Base-by-base conservation (phyloP, 2,329 filamentous ascomycete species). In the Aspergillus jensenii region DNA sequence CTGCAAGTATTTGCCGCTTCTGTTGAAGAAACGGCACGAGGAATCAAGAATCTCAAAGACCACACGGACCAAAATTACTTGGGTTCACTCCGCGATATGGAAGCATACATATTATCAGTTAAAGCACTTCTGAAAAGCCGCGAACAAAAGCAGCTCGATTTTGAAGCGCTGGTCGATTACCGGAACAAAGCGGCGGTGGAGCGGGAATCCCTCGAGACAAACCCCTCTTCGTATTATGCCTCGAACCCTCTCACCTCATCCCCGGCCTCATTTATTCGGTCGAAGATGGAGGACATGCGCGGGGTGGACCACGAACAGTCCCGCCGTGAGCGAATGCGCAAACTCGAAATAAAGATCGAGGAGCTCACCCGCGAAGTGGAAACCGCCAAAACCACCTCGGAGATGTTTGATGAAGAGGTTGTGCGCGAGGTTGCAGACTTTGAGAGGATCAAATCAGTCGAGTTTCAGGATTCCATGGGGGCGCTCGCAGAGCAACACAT, bases 91-190 rank as follows among this genome's bases (percentile, higher is more conserved):
- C 87, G 92, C 51, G 95, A 99, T 77, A 96, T 98, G 93, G 90
- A 96, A 68, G 89, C 92, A 25, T 99, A 98, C 76, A 93, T 92
- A 64, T 79, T 85, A n/a, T 89, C 92, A 0, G 81, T 98, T 47
- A 96, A 96, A 75, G 83, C 86, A 23, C 87, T 99, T 5, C 86
- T 99, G 62, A 96, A 96, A 74, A 91, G 91, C 1, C 88, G 95
- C 37, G 95, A 99, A 78, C 92, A 96, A 78, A 99, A 99, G 74
- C 95, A 99, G 74, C 88, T 99, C 58, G 95, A 99, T 78, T 96
- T 93, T 70, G 95, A 99, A 77, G 93, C 91, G 64, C 83, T 99
- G 35, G 96, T 92, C 27, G 93, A 98, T 72, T 98, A 98, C 75
- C 89, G 97, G 54, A 90, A 90, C 78, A 96, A 96, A 74, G 91